Evolutionary conservation across 2,329 filamentous ascomycete species (phyloP), one percentile per base, ranked within the genome.

Genomic region (Cordyceps farinosa): DNA sequence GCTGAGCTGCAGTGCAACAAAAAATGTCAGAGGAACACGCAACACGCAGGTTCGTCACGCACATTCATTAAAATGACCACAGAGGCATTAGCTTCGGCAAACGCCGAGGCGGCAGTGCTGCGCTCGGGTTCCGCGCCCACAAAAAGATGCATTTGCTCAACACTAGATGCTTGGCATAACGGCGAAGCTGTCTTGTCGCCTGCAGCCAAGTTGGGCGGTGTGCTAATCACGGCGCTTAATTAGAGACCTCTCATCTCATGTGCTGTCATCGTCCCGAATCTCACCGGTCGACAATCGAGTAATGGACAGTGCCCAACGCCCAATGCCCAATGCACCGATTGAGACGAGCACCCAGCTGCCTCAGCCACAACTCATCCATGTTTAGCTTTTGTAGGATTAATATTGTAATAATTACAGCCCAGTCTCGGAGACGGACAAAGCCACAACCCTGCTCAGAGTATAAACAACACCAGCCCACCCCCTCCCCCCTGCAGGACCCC

Each of bases 61-160:
- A 30, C 13, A 48, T 48, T 50, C 5, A 8, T n/a, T 29, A 50
- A 50, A 15, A 13, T n/a, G 13, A 50, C 47, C 29, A n/a, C 13
- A 32, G 6, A 38, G 38, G 17, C 11, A 51, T 30, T 13, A 32
- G 32, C 32, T 32, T 50, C 34, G 56, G 44, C 32, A 50, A 50
- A 51, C 42, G 27, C 56, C 56, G 47, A 59, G 36, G 45, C 47
- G 44, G 55, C 44, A 48, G 10, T 58, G 44, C 44, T 58, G 52
- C 34, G 6, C 30, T 47, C 54, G 45, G 56, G 56, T 59, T 58
- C 47, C 56, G 36, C 56, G 56, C 47, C 56, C 56, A 56, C 53
- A 56, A 45, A 53, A 53, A 22, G 29, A 44, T 45, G 38, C 40
- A 29, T 22, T 45, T 30, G 40, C 38, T 34, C 3, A 7, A 56